Evolutionary conservation across 495 filamentous ascomycete genomes (phyloP).

Genomic region (Penicillium malachiteum): DNA sequence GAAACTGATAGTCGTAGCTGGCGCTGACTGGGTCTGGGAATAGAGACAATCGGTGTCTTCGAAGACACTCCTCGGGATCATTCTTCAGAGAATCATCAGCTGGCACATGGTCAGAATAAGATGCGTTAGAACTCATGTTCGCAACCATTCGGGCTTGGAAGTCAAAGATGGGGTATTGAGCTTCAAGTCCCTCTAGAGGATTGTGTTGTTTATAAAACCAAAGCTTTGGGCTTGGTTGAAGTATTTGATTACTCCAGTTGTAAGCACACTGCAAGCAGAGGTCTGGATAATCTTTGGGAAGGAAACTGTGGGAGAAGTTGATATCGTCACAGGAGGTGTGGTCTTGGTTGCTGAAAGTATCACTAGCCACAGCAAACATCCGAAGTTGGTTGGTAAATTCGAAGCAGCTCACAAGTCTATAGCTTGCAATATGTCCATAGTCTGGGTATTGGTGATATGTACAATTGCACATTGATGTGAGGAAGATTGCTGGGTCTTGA

Average conservation of each 20-base stretch:
- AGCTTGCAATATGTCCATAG: slow-evolving; percentile 34
- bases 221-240: not conserved
- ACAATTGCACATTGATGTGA: slow-evolving; percentile 25
- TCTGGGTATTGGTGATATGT: slow-evolving; percentile 27
- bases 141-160: slow-evolving; percentile 12
- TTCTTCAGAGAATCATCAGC: not conserved
- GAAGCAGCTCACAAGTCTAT: slow-evolving; percentile 24
- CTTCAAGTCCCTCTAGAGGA: slow-evolving; percentile 8
- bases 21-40: not conserved
- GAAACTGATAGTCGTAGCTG: not conserved
- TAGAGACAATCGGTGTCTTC: not conserved
- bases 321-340: slow-evolving; percentile 5
- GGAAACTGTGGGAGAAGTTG: slow-evolving; percentile 7
- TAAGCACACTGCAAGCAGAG: slow-evolving; percentile 16
- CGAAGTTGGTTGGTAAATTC: slow-evolving; percentile 22
- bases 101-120: not conserved
- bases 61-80: not conserved
- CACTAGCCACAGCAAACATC: not conserved
- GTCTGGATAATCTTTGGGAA: not conserved
- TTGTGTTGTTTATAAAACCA: not conserved
- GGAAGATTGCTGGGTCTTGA: not conserved
- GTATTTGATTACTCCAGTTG: not conserved
- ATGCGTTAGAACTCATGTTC: not conserved
- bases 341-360: not conserved
- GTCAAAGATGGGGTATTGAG: slow-evolving; percentile 1